Evolutionary conservation across 202 grass and related monocot species (phyloP).

Genomic region (Zoysia matrella): DNA sequence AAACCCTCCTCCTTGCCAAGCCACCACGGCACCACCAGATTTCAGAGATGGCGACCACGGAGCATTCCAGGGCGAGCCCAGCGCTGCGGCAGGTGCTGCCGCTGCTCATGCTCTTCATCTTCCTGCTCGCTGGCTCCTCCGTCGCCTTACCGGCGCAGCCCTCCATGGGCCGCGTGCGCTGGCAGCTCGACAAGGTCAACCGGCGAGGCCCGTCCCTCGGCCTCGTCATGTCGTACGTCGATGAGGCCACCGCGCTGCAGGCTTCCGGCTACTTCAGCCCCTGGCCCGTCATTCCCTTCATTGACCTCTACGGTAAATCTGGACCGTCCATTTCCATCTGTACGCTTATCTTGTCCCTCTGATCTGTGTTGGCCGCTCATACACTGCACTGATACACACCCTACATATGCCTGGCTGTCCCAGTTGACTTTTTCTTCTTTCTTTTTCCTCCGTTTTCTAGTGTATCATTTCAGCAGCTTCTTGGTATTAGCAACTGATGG

Average conservation of each 20-base stretch:
- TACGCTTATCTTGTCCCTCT: neutral
- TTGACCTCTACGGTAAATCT: conserved; percentile 75
- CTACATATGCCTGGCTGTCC: neutral
- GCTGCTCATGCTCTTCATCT: conserved; percentile 30
- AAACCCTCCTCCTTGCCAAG: neutral
- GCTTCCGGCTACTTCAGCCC: conserved; percentile 71
- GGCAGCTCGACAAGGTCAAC: conserved; percentile 54
- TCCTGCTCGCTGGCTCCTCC: neutral
- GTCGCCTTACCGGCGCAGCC: conserved; percentile 31
- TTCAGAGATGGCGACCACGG: neutral
- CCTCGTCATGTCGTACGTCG: conserved; percentile 76
- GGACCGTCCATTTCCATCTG: neutral
- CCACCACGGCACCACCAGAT: neutral
- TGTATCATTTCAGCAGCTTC: neutral
- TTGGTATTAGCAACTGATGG: neutral
- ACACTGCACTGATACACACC: neutral
- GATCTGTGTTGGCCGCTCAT: neutral
- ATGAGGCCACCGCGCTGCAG: conserved; percentile 66
- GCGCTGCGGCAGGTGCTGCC: neutral
- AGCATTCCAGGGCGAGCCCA: neutral
- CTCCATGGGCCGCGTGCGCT: conserved; percentile 10
- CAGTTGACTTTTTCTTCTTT: neutral
- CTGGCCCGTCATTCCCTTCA: conserved; percentile 45
- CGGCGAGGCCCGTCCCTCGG: conserved; percentile 52
- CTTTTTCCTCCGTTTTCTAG: neutral